A percentile compares a stretch with the other conserved stretches of the same genome.
Evolutionary conservation across 768 basidiomycete species (phyloP).

Genomic region (Rhodotorula kratochvilovae): DNA sequence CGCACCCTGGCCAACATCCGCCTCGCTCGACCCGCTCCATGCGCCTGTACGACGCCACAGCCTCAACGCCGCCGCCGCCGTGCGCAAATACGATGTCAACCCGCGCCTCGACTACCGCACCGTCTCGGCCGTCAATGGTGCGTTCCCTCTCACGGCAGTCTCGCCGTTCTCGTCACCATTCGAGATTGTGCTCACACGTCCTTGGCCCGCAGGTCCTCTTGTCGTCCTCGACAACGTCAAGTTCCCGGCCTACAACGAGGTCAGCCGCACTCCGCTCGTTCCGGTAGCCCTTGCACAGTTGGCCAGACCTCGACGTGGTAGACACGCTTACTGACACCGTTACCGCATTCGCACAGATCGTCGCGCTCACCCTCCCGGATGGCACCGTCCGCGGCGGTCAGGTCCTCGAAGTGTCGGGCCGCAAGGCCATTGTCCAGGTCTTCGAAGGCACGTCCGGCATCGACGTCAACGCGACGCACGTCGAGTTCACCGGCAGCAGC

Average conservation of each 20-base stretch:
- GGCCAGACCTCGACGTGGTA: too few species aligned
- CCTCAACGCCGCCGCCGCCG: slow-evolving; percentile 38
- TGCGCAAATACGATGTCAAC: slow-evolving; percentile 34
- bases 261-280: background rate
- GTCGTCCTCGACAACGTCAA: slow-evolving; percentile 98
- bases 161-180: background rate
- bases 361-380: slow-evolving; percentile 88
- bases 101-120: slow-evolving; percentile 71
- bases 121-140: slow-evolving; percentile 94
- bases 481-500: slow-evolving; percentile 94
- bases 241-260: slow-evolving; percentile 96
- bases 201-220: slow-evolving; percentile 61
- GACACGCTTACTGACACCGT: too few species aligned
- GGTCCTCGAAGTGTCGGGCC: slow-evolving; percentile 94
- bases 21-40: too few species aligned
- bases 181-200: slow-evolving; percentile 1
- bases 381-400: slow-evolving; percentile 93
- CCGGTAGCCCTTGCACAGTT: too few species aligned
- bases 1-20: background rate
- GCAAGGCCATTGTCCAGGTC: slow-evolving; percentile 98
- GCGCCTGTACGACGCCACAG: background rate
- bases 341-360: slow-evolving; percentile 53
- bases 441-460: slow-evolving; percentile 98
- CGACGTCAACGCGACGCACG: slow-evolving; percentile 94
- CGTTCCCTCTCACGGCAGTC: background rate